Conservation (phyloP, 1,139 yeast genomes). For the Scheffersomyces parashehatae region DNA sequence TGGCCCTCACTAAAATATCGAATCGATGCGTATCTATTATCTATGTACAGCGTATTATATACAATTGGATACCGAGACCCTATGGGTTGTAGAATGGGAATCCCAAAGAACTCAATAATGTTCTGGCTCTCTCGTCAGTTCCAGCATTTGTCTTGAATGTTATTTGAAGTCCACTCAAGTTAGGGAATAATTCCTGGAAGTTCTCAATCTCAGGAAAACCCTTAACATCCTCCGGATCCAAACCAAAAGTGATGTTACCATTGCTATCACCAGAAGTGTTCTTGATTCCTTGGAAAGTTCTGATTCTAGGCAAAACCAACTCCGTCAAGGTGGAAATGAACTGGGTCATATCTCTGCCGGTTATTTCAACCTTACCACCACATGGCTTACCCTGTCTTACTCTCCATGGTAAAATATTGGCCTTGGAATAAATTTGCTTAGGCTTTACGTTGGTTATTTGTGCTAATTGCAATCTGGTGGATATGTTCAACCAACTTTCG, state of each 20-base stretch:
- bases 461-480: slow-evolving; percentile 80
- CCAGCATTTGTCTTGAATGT: slow-evolving; percentile 88
- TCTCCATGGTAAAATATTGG: slow-evolving; percentile 85
- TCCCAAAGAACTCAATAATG: slow-evolving; percentile 78
- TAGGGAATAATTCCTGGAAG: slow-evolving; percentile 88
- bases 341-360: slow-evolving; percentile 83
- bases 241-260: slow-evolving; percentile 87
- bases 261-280: slow-evolving; percentile 77
- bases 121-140: slow-evolving; percentile 89
- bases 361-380: slow-evolving; percentile 83
- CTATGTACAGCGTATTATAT: slow-evolving; percentile 1
- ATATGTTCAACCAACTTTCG: slow-evolving; percentile 71
- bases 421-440: slow-evolving; percentile 65
- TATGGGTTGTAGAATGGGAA: slow-evolving; percentile 58
- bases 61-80: neutral
- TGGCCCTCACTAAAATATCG: too few species aligned
- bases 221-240: slow-evolving; percentile 73
- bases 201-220: slow-evolving; percentile 92
- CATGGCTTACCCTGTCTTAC: slow-evolving; percentile 85
- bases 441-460: slow-evolving; percentile 94
- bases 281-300: slow-evolving; percentile 81
- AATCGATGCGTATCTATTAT: neutral
- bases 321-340: slow-evolving; percentile 86
- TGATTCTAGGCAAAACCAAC: slow-evolving; percentile 87
- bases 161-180: slow-evolving; percentile 81